Evolutionary conservation across 768 basidiomycete genomes (phyloP).

Genomic region (Lactifluus hygrophoroides): DNA sequence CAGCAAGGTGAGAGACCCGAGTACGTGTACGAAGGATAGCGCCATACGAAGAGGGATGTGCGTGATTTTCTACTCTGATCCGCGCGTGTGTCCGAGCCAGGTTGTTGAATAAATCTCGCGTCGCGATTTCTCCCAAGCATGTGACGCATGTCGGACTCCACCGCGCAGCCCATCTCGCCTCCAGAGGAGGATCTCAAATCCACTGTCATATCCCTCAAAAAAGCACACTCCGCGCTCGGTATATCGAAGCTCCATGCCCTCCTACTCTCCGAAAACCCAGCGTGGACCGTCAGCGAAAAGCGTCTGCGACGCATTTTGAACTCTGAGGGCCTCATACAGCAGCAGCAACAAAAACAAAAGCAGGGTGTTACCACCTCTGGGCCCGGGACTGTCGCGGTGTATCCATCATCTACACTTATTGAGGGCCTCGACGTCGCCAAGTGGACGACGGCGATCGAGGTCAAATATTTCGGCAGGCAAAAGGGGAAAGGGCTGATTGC

Average conservation of each 20-base stretch:
- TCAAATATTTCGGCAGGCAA: constrained; percentile 54
- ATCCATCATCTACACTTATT: constrained; percentile 59
- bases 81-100: too few species aligned
- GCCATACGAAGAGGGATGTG: too few species aligned
- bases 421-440: constrained; percentile 50
- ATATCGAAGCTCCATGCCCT: constrained; percentile 62
- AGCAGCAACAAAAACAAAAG: constrained; percentile 10
- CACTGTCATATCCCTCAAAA: constrained; percentile 47
- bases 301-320: constrained; percentile 67
- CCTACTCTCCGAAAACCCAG: constrained; percentile 48
- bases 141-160: too few species aligned
- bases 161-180: constrained; percentile 27
- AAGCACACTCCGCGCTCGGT: constrained; percentile 54
- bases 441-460: constrained; percentile 58
- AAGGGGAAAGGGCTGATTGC: constrained; percentile 86
- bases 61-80: too few species aligned
- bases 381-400: constrained; percentile 31
- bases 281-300: constrained; percentile 81
- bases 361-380: constrained; percentile 40
- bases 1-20: too few species aligned
- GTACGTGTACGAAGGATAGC: too few species aligned
- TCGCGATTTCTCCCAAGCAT: neutral
- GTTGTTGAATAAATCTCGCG: too few species aligned
- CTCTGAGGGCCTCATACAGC: constrained; percentile 40
- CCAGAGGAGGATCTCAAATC: constrained; percentile 53